A percentile compares a stretch with the other conserved stretches of the same genome.
Conservation (phyloP, 345 rosid genomes). For the Salix koriyanagi region DNA sequence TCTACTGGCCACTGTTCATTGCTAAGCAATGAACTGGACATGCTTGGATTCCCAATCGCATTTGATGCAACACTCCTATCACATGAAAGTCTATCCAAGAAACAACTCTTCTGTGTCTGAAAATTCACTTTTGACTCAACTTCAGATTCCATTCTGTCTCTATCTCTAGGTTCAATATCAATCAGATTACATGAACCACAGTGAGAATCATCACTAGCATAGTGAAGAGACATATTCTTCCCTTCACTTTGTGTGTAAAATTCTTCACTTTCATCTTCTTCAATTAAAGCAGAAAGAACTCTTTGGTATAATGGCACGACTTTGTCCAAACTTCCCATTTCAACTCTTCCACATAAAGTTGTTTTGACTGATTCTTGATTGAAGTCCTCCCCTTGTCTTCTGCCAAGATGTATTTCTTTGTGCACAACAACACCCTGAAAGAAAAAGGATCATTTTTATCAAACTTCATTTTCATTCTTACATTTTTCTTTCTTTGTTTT, state of each 20-base stretch:
- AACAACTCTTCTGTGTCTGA: conserved; percentile 57
- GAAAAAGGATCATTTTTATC: conserved; percentile 16
- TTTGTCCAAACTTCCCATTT: conserved; percentile 53
- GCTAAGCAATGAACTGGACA: conserved; percentile 64
- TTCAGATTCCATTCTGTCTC: conserved; percentile 91
- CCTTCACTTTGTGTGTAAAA: conserved; percentile 52
- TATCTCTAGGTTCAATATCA: conserved; percentile 74
- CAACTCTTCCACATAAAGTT: conserved; percentile 44
- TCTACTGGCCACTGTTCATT: conserved; percentile 71
- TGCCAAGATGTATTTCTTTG: conserved; percentile 40
- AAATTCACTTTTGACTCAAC: conserved; percentile 74
- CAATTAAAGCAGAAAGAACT: conserved; percentile 87
- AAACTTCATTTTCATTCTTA: conserved; percentile 5
- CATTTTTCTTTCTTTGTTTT: not conserved
- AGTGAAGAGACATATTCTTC: conserved; percentile 70
- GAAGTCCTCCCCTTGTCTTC: conserved; percentile 33
- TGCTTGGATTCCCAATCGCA: conserved; percentile 54
- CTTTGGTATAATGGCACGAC: conserved; percentile 74
- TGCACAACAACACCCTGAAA: conserved; percentile 47
- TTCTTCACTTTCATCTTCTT: conserved; percentile 89
- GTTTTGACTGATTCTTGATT: conserved; percentile 38
- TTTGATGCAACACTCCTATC: conserved; percentile 64
- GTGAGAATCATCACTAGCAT: conserved; percentile 93
- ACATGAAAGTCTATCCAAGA: conserved; percentile 63
- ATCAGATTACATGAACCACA: conserved; percentile 88